Conservation (phyloP, 1,284 basidiomycete species). For the Malassezia cuniculi region DNA sequence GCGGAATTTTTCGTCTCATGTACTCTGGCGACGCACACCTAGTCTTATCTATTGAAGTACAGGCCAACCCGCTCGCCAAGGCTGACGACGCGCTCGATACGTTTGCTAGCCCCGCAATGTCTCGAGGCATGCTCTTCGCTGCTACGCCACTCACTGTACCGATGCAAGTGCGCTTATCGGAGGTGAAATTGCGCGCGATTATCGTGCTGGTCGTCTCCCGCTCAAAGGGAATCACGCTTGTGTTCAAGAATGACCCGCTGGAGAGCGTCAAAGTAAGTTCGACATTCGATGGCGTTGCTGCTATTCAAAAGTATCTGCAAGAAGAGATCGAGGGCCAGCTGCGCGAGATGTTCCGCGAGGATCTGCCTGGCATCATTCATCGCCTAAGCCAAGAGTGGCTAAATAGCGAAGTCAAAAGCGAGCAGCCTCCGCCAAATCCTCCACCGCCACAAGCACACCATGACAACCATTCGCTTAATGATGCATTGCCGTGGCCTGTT, state of each 20-base stretch:
- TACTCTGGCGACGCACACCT: slow-evolving; percentile 93
- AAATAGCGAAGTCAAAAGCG: slow-evolving; percentile 46
- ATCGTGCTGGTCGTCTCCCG: slow-evolving; percentile 94
- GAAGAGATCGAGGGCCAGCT: slow-evolving; percentile 88
- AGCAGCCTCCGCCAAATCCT: no score
- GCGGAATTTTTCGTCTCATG: slow-evolving; percentile 89
- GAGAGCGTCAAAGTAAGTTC: slow-evolving; percentile 94
- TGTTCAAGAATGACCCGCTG: slow-evolving; percentile 98
- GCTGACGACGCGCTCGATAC: slow-evolving; percentile 25
- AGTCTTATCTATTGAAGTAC: slow-evolving; percentile 83
- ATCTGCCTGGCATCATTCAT: slow-evolving; percentile 92
- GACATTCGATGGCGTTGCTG: slow-evolving; percentile 94
- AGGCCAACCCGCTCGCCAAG: slow-evolving; percentile 82
- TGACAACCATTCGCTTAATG: no score
- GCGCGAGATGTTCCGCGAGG: slow-evolving; percentile 93
- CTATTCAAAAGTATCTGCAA: slow-evolving; percentile 60
- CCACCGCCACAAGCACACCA: no score
- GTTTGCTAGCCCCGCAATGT: slow-evolving; percentile 27
- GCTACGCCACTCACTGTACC: slow-evolving; percentile 55
- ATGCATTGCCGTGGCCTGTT: no score
- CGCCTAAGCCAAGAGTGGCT: slow-evolving; percentile 84
- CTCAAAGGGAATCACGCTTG: slow-evolving; percentile 88
- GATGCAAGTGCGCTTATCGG: slow-evolving; percentile 91
- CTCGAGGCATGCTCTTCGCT: slow-evolving; percentile 40
- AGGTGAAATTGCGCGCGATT: slow-evolving; percentile 84